A percentile compares a stretch with the other conserved stretches of the same genome.
Conservation (phyloP, 805 yeast genomes). For the Suhomyces sp. region DNA sequence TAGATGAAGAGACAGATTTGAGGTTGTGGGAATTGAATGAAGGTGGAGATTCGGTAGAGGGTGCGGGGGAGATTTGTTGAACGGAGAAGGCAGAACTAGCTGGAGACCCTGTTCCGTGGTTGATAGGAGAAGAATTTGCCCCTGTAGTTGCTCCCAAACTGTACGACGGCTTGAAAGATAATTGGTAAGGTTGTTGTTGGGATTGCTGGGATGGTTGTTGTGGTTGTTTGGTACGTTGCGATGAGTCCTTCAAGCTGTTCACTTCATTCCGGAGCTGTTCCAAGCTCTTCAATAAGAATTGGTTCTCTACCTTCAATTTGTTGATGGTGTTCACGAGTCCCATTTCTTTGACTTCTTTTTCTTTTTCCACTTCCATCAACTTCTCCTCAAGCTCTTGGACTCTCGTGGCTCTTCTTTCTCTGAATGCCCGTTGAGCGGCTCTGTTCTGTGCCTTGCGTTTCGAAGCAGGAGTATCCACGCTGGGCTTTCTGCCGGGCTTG, state of each 20-base stretch:
- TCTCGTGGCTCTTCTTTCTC: slow-evolving; percentile 82
- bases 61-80: slow-evolving; percentile 55
- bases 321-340: slow-evolving; percentile 52
- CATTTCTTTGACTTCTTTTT: slow-evolving; percentile 59
- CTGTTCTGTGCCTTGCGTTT: slow-evolving; percentile 88
- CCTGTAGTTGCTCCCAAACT: slow-evolving; percentile 8
- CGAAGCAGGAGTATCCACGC: slow-evolving; percentile 76
- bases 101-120: slow-evolving; percentile 8
- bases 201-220: background rate
- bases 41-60: slow-evolving; percentile 50
- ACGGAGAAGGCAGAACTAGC: slow-evolving; percentile 28
- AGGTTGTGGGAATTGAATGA: slow-evolving; percentile 9
- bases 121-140: slow-evolving; percentile 5
- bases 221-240: too few species aligned
- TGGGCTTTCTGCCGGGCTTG: slow-evolving; percentile 60
- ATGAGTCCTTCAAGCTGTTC: slow-evolving; percentile 17
- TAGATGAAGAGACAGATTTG: background rate
- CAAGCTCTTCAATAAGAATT: slow-evolving; percentile 37
- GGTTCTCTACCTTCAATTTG: slow-evolving; percentile 47
- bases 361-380: slow-evolving; percentile 65
- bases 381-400: slow-evolving; percentile 76
- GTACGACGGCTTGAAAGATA: slow-evolving; percentile 9
- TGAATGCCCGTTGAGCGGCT: slow-evolving; percentile 90
- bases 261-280: slow-evolving; percentile 43
- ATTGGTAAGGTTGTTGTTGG: slow-evolving; percentile 9